Conservation (phyloP, 1,139 yeast species). For the Pichia sp. region DNA sequence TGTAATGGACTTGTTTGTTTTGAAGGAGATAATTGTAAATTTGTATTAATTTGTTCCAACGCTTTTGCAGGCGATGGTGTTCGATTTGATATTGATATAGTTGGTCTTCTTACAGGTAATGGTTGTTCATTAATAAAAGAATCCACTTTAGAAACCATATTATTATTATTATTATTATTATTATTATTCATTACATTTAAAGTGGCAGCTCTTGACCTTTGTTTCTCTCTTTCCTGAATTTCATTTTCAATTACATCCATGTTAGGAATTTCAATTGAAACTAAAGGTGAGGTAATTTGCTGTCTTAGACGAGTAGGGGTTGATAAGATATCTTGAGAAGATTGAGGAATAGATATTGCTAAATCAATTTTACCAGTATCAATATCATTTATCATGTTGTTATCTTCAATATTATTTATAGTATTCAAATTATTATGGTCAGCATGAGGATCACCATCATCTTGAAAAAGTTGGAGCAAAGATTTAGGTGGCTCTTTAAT, state of each 20-base stretch:
- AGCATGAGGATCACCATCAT: conserved; percentile 23
- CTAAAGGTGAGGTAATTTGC: conserved; percentile 33
- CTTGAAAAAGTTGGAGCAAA: conserved; percentile 61
- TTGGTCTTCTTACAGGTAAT: conserved; percentile 19
- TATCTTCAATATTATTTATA: neutral
- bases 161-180: neutral
- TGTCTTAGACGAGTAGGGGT: conserved; percentile 3
- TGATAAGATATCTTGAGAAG: conserved; percentile 15
- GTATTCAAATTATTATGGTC: neutral
- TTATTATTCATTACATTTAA: conserved; percentile 7
- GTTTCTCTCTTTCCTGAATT: conserved; percentile 32
- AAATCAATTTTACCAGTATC: conserved; percentile 3
- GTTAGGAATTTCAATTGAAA: conserved; percentile 56
- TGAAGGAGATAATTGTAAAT: conserved; percentile 20
- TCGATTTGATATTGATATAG: conserved; percentile 19
- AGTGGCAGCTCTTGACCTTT: conserved; percentile 45
- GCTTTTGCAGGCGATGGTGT: conserved; percentile 27
- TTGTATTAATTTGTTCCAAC: conserved; percentile 16
- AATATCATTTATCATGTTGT: neutral
- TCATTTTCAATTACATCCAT: conserved; percentile 31
- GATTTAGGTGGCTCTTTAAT: conserved; percentile 65
- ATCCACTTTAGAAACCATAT: conserved; percentile 6
- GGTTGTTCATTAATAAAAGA: conserved; percentile 11
- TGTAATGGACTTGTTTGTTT: conserved; percentile 35
- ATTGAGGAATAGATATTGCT: neutral